Percentiles rank a stretch among this genome's conserved stretches.
Conservation (phyloP, 345 rosid species). For the Hirschfeldia incana region DNA sequence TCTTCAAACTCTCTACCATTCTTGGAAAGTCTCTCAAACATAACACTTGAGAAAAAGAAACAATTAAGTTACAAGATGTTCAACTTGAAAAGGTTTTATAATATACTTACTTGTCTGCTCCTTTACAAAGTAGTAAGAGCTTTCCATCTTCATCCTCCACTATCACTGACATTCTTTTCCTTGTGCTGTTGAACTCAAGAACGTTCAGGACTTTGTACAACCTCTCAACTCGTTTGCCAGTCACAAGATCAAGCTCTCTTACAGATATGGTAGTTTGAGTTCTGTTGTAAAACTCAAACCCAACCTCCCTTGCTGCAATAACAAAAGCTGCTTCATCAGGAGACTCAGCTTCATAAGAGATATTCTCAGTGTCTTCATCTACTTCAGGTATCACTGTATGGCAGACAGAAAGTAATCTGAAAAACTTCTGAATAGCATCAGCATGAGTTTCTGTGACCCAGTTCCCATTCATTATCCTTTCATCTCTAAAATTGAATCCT, state of each 20-base stretch:
- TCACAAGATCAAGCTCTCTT: conserved; percentile 54
- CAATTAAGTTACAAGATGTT: neutral
- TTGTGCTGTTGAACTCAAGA: conserved; percentile 79
- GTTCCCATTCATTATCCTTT: conserved; percentile 72
- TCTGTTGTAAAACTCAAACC: conserved; percentile 79
- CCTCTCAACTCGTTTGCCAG: conserved; percentile 72
- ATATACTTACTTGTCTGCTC: conserved; percentile 80
- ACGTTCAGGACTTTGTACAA: conserved; percentile 64
- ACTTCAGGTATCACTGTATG: conserved; percentile 93
- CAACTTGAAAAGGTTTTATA: neutral
- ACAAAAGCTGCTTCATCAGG: conserved; percentile 98
- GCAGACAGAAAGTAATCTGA: conserved; percentile 74
- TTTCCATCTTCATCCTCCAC: conserved; percentile 72
- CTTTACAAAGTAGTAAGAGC: conserved; percentile 71
- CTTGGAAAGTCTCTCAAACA: conserved; percentile 80
- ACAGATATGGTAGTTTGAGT: conserved; percentile 67
- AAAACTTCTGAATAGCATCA: conserved; percentile 63
- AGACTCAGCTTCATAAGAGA: conserved; percentile 87
- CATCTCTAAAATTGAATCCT: conserved; percentile 89
- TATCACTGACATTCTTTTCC: conserved; percentile 95
- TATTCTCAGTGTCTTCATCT: conserved; percentile 65
- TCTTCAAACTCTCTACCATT: conserved; percentile 62
- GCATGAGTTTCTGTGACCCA: conserved; percentile 75
- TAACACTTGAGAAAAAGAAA: conserved; percentile 53
- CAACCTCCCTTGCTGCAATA: conserved; percentile 88